A percentile compares a stretch with the other conserved stretches of the same genome.
phyloP scores from a whole-genome alignment of 2,329 filamentous ascomycete species.

The Trichoderma sp. region DNA sequence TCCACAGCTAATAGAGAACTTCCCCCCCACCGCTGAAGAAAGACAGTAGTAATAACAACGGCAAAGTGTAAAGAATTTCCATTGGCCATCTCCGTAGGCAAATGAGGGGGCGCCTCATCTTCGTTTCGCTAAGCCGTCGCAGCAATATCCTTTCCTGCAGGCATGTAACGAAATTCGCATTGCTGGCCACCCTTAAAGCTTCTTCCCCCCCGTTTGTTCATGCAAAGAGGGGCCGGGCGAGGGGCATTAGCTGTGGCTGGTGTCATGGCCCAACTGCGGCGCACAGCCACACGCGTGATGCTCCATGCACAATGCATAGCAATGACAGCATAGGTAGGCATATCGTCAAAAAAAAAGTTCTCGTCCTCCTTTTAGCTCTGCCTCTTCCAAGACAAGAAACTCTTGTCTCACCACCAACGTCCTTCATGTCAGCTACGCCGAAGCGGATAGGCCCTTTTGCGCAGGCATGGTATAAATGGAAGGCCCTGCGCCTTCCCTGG shows the following conservation, averaged over 20 bases:
- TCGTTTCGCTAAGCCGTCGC: not conserved
- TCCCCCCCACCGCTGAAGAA: not conserved
- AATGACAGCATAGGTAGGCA: not conserved
- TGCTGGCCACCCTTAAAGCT: not conserved
- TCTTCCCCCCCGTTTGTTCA: not conserved
- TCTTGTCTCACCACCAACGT: conserved; percentile 6
- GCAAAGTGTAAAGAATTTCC: not conserved
- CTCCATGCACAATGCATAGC: not conserved
- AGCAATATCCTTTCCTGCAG: not conserved
- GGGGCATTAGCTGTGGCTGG: not conserved
- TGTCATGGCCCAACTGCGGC: not conserved
- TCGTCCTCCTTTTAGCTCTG: not conserved
- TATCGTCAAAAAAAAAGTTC: not conserved
- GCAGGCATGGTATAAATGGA: conserved; percentile 64
- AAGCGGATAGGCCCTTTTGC: conserved; percentile 44
- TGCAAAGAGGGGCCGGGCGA: not conserved
- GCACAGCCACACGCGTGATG: not conserved
- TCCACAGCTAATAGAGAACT: not conserved
- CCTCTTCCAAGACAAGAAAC: not conserved
- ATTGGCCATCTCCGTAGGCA: too few species aligned
- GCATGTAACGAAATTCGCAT: not conserved
- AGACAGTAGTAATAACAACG: not conserved
- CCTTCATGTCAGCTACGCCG: conserved; percentile 40
- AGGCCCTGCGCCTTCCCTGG: conserved; percentile 65
- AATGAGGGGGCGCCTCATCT: not conserved